Evolutionary conservation across 2,329 filamentous ascomycete genomes (phyloP).

Genomic region (Trichophyton rubrum): DNA sequence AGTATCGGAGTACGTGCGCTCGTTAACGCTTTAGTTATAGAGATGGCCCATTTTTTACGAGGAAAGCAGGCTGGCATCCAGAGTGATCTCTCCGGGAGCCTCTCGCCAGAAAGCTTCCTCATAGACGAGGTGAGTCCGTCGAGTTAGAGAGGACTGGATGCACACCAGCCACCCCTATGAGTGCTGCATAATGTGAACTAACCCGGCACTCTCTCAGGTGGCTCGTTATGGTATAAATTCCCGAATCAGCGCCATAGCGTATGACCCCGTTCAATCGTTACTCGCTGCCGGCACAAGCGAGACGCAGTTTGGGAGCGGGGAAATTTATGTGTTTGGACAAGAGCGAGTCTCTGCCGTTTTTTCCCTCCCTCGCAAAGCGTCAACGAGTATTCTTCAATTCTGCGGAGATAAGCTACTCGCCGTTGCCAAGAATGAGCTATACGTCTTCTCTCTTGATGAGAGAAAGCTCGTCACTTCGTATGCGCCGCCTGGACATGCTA

Average conservation of each 20-base stretch:
- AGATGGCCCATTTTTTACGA: slow-evolving; percentile 76
- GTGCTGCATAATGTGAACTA: background rate
- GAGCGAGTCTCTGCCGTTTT: slow-evolving; percentile 66
- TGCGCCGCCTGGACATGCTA: slow-evolving; percentile 64
- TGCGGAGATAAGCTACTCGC: slow-evolving; percentile 74
- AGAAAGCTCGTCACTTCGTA: slow-evolving; percentile 56
- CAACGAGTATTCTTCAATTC: slow-evolving; percentile 68
- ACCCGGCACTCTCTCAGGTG: slow-evolving; percentile 31
- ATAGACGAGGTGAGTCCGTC: slow-evolving; percentile 57
- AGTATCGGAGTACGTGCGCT: background rate
- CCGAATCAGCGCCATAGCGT: slow-evolving; percentile 64
- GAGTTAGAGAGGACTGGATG: background rate
- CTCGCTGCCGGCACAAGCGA: slow-evolving; percentile 84
- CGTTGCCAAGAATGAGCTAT: slow-evolving; percentile 70
- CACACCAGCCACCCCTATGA: slow-evolving; percentile 16
- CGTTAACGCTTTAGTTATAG: background rate
- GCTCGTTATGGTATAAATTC: slow-evolving; percentile 72
- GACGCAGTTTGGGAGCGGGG: slow-evolving; percentile 70
- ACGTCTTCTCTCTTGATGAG: slow-evolving; percentile 66
- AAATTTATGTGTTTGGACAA: slow-evolving; percentile 82
- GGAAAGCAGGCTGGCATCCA: slow-evolving; percentile 89
- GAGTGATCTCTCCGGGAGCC: slow-evolving; percentile 73
- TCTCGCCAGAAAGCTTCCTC: slow-evolving; percentile 64
- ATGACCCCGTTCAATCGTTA: slow-evolving; percentile 87
- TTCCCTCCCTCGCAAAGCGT: slow-evolving; percentile 56